Evolutionary conservation across 805 yeast genomes (phyloP), one percentile per base, ranked within the genome.

Genomic region (Suhomyces vadensis): DNA sequence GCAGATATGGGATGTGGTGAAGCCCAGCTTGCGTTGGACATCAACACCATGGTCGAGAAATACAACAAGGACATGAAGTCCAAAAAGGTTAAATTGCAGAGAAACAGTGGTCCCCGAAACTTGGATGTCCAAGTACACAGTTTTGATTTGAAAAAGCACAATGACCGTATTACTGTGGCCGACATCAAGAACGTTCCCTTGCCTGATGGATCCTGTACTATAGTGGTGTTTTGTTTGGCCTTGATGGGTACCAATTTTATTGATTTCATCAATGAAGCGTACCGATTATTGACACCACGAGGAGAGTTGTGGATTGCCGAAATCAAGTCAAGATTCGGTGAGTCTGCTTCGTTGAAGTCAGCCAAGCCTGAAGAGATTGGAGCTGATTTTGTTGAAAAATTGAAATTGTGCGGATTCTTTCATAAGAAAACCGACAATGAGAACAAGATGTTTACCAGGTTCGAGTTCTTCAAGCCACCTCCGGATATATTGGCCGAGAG

Each of bases 1-100:
- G 97, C 98, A 0, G 99, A 94, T 68, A 92, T 94, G 98, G 99
- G 99, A 8, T 94, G 99, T 64, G 99, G 99, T 44, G 99, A 94
- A 65, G 99, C 98, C 0, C 86, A 87, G 55, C 75, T 94, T 37
- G 82, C 96, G 1, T 64, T 73, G 31, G 87, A 89, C 54, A 75
- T 87, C 40, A 71, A 71, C 40, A 72, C 75, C 7, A 77, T 78
- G 54, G 67, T 77, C 48, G 67, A 67, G 39, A 44, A 60, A 31
- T 54, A 56, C 50, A 65, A 65, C 43, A 61, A 59, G 31, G 54
- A 54, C 35, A 57, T 51, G 42, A 62, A 64, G 19, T 33, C 41
- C 19, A 26, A 35, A 5, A 64, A 44, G 14, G 35, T 39, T 19
- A 49, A 70, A 26, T 17, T 31, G 6, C 21, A 27, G 17, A 46